phyloP scores from a whole-genome alignment of 352 stramenopile genomes.

The Globisporangium megalacanthum region DNA sequence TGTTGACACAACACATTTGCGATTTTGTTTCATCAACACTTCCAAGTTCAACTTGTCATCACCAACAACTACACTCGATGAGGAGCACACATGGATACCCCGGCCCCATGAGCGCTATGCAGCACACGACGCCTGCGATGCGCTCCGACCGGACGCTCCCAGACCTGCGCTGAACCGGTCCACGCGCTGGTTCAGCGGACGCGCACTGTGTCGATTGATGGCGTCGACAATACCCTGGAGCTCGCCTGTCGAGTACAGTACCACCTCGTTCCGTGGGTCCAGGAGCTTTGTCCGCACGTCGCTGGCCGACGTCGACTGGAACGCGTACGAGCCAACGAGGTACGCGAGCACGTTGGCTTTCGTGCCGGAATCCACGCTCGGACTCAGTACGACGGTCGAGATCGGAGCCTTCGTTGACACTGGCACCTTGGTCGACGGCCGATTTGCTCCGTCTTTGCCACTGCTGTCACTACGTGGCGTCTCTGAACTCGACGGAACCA shows the following conservation, averaged over 20 bases:
- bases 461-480: too few species aligned
- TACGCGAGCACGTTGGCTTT: background rate
- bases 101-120: background rate
- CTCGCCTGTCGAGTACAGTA: constrained; percentile 1
- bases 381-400: background rate
- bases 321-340: background rate
- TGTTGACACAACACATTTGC: background rate
- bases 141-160: background rate
- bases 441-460: too few species aligned
- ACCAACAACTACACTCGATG: background rate
- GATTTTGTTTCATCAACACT: background rate
- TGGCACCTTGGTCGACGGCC: background rate
- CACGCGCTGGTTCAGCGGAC: background rate
- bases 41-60: background rate
- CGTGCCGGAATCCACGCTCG: background rate
- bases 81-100: too few species aligned
- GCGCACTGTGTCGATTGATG: background rate
- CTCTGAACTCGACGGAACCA: too few species aligned
- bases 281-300: background rate
- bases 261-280: background rate
- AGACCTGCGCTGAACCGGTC: background rate
- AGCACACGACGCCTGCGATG: background rate
- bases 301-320: background rate
- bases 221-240: background rate
- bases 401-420: background rate